A percentile compares a stretch with the other conserved stretches of the same genome.
Conservation (phyloP, 1,284 basidiomycete genomes). For the Megacollybia platyphylla region DNA sequence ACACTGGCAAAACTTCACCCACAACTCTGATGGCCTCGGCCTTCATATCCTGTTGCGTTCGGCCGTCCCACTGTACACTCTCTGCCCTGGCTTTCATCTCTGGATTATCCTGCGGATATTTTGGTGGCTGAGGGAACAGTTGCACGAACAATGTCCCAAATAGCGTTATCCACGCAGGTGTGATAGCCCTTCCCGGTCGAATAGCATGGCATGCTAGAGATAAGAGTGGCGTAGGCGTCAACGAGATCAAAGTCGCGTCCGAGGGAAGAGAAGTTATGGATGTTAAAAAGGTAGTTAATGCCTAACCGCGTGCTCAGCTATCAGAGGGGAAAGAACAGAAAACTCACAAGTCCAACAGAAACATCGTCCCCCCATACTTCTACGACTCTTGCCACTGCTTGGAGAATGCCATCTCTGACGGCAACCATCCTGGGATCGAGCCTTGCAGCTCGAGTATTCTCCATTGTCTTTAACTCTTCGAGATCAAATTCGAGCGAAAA, state of each 20-base stretch:
- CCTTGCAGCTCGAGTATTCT: constrained; percentile 46
- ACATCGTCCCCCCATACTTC: constrained; percentile 69
- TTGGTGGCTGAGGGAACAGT: constrained; percentile 55
- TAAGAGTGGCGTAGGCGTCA: constrained; percentile 68
- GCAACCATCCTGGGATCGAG: constrained; percentile 50
- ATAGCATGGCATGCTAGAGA: constrained; percentile 68
- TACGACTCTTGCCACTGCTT: constrained; percentile 46
- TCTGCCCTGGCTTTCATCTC: constrained; percentile 21
- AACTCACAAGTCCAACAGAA: constrained; percentile 60
- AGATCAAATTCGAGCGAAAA: constrained; percentile 49
- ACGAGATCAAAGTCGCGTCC: constrained; percentile 66
- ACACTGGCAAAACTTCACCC: constrained; percentile 36
- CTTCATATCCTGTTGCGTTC: constrained; percentile 14
- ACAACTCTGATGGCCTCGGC: constrained; percentile 33
- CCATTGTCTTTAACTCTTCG: constrained; percentile 31
- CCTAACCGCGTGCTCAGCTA: constrained; percentile 25
- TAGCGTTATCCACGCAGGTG: constrained; percentile 74
- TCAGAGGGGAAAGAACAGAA: background rate
- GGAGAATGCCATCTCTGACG: constrained; percentile 53
- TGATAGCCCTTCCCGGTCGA: constrained; percentile 45
- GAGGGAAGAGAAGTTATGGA: constrained; percentile 63
- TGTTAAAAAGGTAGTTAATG: constrained; percentile 70
- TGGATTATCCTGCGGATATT: constrained; percentile 21
- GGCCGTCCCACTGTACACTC: constrained; percentile 18
- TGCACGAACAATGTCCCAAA: constrained; percentile 70